Evolutionary conservation across 176 grass and related monocot genomes (phyloP).

Genomic region (Microstegium vimineum): DNA sequence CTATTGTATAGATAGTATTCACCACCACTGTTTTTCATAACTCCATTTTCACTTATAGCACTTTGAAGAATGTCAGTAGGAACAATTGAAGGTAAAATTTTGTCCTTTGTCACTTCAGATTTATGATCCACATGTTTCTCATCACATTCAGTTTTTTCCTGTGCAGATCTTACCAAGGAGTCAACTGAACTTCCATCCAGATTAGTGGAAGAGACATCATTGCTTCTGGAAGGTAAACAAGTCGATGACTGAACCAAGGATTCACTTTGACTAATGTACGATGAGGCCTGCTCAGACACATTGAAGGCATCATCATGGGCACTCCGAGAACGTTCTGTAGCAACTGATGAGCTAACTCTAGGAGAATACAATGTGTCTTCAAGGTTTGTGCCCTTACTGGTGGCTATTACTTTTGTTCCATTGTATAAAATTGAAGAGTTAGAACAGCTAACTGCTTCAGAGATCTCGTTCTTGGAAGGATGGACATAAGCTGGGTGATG

Average conservation of each 20-base stretch:
- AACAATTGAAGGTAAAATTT: slow-evolving; percentile 30
- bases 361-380: slow-evolving; percentile 30
- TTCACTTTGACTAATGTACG: slow-evolving; percentile 18
- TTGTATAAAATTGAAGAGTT: slow-evolving; percentile 19
- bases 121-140: slow-evolving; percentile 33
- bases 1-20: slow-evolving; percentile 63
- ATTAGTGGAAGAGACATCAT: slow-evolving; percentile 26
- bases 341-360: slow-evolving; percentile 4
- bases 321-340: slow-evolving; percentile 24
- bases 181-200: slow-evolving; percentile 23
- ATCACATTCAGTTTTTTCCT: slow-evolving; percentile 28
- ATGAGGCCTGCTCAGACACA: slow-evolving; percentile 16
- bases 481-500: slow-evolving; percentile 19
- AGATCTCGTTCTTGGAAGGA: slow-evolving; percentile 23
- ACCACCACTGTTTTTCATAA: slow-evolving; percentile 50
- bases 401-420: slow-evolving; percentile 27
- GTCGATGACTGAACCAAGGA: slow-evolving; percentile 23
- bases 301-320: slow-evolving; percentile 22
- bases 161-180: slow-evolving; percentile 32
- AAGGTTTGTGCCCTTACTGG: slow-evolving; percentile 10
- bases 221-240: slow-evolving; percentile 25
- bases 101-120: slow-evolving; percentile 26
- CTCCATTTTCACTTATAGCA: slow-evolving; percentile 29
- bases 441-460: slow-evolving; percentile 37
- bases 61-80: slow-evolving; percentile 37